Evolutionary conservation across 805 yeast species (phyloP), one percentile per base, ranked within the genome.

Genomic region (Candida awuae): DNA sequence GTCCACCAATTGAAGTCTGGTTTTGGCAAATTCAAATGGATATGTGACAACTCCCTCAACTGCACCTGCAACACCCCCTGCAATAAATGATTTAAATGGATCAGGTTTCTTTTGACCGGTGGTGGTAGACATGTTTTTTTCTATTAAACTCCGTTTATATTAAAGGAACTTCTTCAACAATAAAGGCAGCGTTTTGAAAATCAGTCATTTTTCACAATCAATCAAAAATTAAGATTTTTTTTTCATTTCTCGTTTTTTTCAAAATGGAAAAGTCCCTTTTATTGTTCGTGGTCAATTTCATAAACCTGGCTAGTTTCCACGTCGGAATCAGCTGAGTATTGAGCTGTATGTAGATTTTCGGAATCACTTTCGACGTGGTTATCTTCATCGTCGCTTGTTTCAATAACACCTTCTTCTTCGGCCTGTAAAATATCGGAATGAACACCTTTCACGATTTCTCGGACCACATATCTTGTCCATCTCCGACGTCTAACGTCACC

Each of bases 51-150:
- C 76, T 25, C 96, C 96, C 63, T 90, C 98, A 23, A 88, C 78
- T 19, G 95, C 97, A 42, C 97, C 98, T 0, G 97, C 98, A 0
- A 84, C 70, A 38, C 97, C 96, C 41, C 98, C 98, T 6, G 96
- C 97, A 20, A 88, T 67, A 54, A 90, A 86, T 2, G 97, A 85
- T 52, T 82, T 77, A 44, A 73, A 54, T 2, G 92, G 90, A 56
- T 82, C 90, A 12, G 76, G 73, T 55, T 71, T 56, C 26, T 50
- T 51, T 10, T 38, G 29, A 21, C 28, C 28, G 10, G 28, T 14
- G n/a, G 28, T 25, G 4, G 28, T 25, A 6, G 28, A 25, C 28
- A 25, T 25, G 13, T 6, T 6, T 25, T 25, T 7, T 25, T 13
- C n/a, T 25, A 14, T 14, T 25, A 5, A 7, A 25, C 10, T 25